Base-by-base conservation (phyloP, 2,329 filamentous ascomycete genomes). In the Lithohypha guttulata region DNA sequence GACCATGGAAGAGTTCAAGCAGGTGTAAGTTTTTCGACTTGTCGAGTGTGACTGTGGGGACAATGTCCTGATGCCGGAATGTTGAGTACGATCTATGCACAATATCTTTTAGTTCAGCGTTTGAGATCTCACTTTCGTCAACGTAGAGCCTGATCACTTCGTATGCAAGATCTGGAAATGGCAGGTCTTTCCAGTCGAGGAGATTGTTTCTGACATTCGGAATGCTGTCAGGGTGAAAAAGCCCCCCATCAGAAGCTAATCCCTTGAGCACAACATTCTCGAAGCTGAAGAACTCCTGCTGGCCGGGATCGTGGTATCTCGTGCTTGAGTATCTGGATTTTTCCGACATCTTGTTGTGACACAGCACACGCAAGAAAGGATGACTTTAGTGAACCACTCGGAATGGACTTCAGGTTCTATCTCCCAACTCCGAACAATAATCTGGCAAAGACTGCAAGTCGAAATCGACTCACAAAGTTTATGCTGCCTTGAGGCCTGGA, bases 1-100 rank as follows among this genome's bases (percentile, higher is more conserved):
- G 91, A 1, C 91, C 91, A 59, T 96, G 89, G 70, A 96, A 98
- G 29, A 98, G 73, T 62, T 98, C 91, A 22, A 98, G 75, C 41
- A 95, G 69, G 57, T 94, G 78, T 28, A 95, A 68, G 57, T 89
- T 81, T 50, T 75, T 69, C 44, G 69, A 59, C 53, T 75, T 68
- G 55, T 89, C 74, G 38, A 95, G 69, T n/a, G 81, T 76, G 29
- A 84, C 73, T 18, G 91, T 64, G 0, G 91, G 91, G 0, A 84
- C 86, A 28, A 84, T 77, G 39, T 93, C 77, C 28, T 77, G 64
- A 22, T 76, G 71, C 51, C 87, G 81, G 68, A 98, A 98, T 6
- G 86, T 93, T 14, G 82, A 75, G 60, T 98, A 98, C 54, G 82
- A 91, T 52, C 78, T 75, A 51, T 78, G 67, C 59, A 96, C 83